Conservation (phyloP, 2,329 filamentous ascomycete genomes). For the Aaosphaeria pasadenensis region DNA sequence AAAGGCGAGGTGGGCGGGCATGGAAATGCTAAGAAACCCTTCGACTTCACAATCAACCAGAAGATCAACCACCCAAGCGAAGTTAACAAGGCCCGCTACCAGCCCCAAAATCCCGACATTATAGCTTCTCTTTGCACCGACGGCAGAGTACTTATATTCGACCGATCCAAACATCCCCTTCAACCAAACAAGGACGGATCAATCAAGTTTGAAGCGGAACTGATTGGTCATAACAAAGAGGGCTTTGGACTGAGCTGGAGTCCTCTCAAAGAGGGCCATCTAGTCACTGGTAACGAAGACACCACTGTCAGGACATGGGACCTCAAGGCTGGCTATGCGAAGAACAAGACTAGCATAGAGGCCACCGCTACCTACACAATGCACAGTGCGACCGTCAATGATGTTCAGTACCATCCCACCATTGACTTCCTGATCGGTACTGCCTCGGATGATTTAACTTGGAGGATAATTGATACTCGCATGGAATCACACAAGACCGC, state of each 20-base stretch:
- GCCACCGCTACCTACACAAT: conserved; percentile 77
- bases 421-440: conserved; percentile 79
- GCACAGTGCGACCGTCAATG: conserved; percentile 89
- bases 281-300: conserved; percentile 91
- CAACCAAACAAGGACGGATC: conserved; percentile 63
- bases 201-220: conserved; percentile 77
- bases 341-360: conserved; percentile 66
- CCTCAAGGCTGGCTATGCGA: conserved; percentile 67
- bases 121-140: conserved; percentile 92
- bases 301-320: conserved; percentile 92
- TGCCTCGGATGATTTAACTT: conserved; percentile 90
- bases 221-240: conserved; percentile 81
- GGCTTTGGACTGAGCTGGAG: conserved; percentile 94
- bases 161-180: conserved; percentile 88
- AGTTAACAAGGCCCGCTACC: conserved; percentile 97
- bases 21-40: conserved; percentile 69
- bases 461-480: conserved; percentile 89
- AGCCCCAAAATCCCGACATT: conserved; percentile 94
- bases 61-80: conserved; percentile 95
- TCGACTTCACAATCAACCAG: conserved; percentile 90
- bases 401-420: conserved; percentile 91
- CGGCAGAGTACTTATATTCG: conserved; percentile 86
- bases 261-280: conserved; percentile 73
- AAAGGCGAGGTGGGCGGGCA: conserved; percentile 93
- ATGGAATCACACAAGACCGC: conserved; percentile 63